Conservation (phyloP, 1,284 basidiomycete genomes). For the Ceratobasidium sp. region DNA sequence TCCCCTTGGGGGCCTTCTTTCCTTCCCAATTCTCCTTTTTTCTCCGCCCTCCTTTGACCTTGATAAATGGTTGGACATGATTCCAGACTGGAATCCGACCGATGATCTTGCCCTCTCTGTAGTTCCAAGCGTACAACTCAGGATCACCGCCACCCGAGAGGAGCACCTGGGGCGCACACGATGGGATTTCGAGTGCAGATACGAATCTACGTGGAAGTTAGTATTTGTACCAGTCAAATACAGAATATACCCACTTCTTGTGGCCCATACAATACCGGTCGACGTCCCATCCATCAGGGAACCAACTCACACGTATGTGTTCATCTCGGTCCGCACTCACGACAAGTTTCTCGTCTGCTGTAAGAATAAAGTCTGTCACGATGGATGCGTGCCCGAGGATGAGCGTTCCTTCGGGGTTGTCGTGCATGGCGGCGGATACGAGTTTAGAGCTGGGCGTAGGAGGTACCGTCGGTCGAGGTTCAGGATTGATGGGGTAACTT, state of each 20-base stretch:
- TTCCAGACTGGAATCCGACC: conserved; percentile 63
- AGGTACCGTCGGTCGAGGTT: background rate
- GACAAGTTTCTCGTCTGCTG: conserved; percentile 71
- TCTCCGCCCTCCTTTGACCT: conserved; percentile 55
- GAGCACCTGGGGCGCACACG: conserved; percentile 58
- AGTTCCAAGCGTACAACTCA: conserved; percentile 79
- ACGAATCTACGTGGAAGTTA: conserved; percentile 69
- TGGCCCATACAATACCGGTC: conserved; percentile 87
- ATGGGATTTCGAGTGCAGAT: conserved; percentile 76
- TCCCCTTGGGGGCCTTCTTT: conserved; percentile 44
- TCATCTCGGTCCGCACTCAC: conserved; percentile 91
- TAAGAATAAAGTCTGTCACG: conserved; percentile 73
- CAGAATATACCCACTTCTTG: conserved; percentile 72
- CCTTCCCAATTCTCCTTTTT: conserved; percentile 52
- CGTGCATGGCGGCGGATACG: conserved; percentile 60
- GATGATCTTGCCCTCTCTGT: conserved; percentile 65
- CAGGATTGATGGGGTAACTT: conserved; percentile 43
- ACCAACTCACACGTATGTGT: conserved; percentile 90
- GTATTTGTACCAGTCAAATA: no score
- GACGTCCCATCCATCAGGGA: conserved; percentile 80
- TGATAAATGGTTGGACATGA: conserved; percentile 66
- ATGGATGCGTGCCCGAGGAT: conserved; percentile 87
- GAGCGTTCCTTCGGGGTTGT: conserved; percentile 78
- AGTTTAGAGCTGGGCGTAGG: conserved; percentile 36
- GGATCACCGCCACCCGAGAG: conserved; percentile 90